Conservation (phyloP, 1,284 basidiomycete genomes). For the Leccinum subfulvum region DNA sequence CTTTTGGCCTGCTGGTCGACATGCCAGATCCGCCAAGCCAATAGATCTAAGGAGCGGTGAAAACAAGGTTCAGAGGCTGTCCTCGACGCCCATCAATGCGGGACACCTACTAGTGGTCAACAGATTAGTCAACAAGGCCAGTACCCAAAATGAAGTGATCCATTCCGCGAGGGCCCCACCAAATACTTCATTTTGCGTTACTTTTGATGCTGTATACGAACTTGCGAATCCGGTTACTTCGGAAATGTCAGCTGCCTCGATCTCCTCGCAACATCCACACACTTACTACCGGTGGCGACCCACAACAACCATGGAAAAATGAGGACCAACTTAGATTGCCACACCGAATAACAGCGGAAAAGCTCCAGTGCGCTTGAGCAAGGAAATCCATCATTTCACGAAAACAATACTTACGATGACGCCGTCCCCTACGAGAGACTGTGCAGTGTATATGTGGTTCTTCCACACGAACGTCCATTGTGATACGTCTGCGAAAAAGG, state of each 20-base stretch:
- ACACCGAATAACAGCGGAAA: constrained; percentile 28
- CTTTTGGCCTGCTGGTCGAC: constrained; percentile 13
- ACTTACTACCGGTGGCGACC: constrained; percentile 19
- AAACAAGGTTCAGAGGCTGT: background rate
- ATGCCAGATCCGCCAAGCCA: constrained; percentile 27
- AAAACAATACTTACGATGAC: constrained; percentile 29
- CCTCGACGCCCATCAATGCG: background rate
- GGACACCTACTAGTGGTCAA: constrained; percentile 21
- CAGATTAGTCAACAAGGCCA: constrained; percentile 19
- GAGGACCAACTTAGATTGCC: constrained; percentile 21
- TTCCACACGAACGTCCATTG: constrained; percentile 31
- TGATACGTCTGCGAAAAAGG: constrained; percentile 24
- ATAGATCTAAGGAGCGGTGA: constrained; percentile 6
- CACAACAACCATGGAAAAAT: constrained; percentile 25
- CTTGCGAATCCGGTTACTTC: constrained; percentile 24
- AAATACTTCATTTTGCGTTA: constrained; percentile 13
- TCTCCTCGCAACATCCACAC: background rate
- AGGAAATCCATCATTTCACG: background rate
- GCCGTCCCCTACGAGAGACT: constrained; percentile 36
- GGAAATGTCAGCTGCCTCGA: background rate
- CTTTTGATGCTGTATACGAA: constrained; percentile 10
- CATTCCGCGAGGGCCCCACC: constrained; percentile 12
- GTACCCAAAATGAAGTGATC: constrained; percentile 19
- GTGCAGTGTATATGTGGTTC: constrained; percentile 32
- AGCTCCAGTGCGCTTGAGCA: constrained; percentile 17